Evolutionary conservation across 139 green algal genomes (phyloP), one percentile per base, ranked within the genome.

Genomic region (Chlorella sp.): DNA sequence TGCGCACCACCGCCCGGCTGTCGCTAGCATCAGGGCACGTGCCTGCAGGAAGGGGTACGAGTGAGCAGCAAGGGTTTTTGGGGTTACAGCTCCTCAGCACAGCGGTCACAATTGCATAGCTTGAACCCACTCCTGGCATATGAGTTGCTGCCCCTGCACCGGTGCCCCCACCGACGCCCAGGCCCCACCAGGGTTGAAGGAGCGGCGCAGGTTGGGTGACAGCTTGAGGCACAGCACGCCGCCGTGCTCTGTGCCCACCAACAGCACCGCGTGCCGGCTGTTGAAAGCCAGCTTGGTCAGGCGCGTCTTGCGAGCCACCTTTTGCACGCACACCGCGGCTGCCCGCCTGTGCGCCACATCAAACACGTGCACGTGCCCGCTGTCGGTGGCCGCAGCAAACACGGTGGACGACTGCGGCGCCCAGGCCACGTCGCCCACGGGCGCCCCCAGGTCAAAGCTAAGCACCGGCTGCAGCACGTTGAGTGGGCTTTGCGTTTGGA

Each of bases 281-380:
- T 97, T 98, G 93, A 98, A 99, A 34, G 92, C 89, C 21, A 99
- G 65, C 84, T 94, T 95, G 4, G 95, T 98, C 44, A 98, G 93
- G 72, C 91, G 93, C 15, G 92, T 92, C 84, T 97, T 97, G 44
- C n/a, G n/a, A n/a, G 90, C 89, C 26, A 95, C 90, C 30, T 88
- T 82, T 83, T 99, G 97, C 63, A 91, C 88, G 89, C 97, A 99
- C 55, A 98, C 82, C 4, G 96, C 91, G 79, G 94, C 60, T 64
- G 94, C 83, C 87, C 93, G 97, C 89, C 96, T 96, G 76, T 95
- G 86, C 18, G 86, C 76, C 28, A 99, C 76, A 88, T 99, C 96
- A 73, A 95, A 99, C 68, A 98, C 94, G 57, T 95, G 92, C 74
- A 97, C 93, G 70, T 91, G 83, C 26, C 86, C 56, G 26, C 23